Evolutionary conservation across 306 rosid genomes (phyloP), one percentile per base, ranked within the genome.

Genomic region (Acacia crassicarpa): DNA sequence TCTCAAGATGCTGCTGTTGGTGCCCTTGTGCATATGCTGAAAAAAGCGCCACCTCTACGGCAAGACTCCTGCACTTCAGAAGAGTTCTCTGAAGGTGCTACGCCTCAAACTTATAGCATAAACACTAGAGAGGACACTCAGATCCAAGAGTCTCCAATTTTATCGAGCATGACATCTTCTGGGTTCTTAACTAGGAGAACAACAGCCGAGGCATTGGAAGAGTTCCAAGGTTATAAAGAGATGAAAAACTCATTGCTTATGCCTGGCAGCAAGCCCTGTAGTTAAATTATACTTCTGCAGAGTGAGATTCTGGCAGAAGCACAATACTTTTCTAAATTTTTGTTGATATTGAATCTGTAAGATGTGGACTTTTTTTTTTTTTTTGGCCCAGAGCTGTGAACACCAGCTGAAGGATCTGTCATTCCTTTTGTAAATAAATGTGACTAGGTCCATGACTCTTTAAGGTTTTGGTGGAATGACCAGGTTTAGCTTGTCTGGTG

Each of bases 1-100:
- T 93, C 98, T 25, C 93, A 89, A 45, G 90, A 90, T 32, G 97
- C 98, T 67, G 94, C 94, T 74, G 93, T 95, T 66, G 98, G 98
- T 59, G 92, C 43, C 0, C 93, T 95, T 67, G 98, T 93, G n/a
- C 75, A 25, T 9, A 88, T 93, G 97, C 81, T 95, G 54, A 89
- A 80, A 56, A 93, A 91, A 71, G 98, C 98, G 23, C 91, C 88
- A 69, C 98, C 98, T 73, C 95, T 95, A 61, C 86, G 89, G 74
- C 92, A 88, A 89, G 91, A 90, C 78, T 66, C 82, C 54, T 75
- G 87, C 38, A 63, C 85, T 69, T 89, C 91, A 10, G 72, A 85
- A 15, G 83, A 85, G 78, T 35, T 71, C 44, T 82, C 82, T 48
- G 77, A 32, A 43, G 81, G 81, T 54, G 6, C 87, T 13, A 51